Evolutionary conservation across 2,329 filamentous ascomycete species (phyloP).

Genomic region (Elsinoe arachidis): DNA sequence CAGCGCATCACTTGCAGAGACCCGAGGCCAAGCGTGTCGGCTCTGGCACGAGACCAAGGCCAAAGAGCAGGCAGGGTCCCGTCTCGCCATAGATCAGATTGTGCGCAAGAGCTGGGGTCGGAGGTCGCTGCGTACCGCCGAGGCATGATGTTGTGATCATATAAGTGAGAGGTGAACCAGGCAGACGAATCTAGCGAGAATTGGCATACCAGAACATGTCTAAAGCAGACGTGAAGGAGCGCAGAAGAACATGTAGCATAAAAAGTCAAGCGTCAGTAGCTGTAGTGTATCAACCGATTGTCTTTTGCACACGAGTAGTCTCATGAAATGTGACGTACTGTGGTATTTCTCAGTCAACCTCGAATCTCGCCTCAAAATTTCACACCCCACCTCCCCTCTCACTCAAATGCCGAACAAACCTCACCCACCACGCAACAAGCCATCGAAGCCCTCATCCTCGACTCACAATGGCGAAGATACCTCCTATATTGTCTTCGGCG

Average conservation of each 20-base stretch:
- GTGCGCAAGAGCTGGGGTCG: neutral
- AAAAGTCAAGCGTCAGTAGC: neutral
- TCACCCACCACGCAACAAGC: conserved; percentile 35
- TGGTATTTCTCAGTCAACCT: neutral
- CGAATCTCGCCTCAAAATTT: neutral
- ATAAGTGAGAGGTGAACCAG: too few species aligned
- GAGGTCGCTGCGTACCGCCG: too few species aligned
- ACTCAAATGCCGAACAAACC: conserved; percentile 41
- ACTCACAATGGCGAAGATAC: conserved; percentile 39
- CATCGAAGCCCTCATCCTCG: conserved; percentile 29
- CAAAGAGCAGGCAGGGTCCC: conserved; percentile 29
- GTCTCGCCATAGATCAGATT: neutral
- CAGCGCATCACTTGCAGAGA: conserved; percentile 77
- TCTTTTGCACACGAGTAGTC: neutral
- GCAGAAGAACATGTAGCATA: neutral
- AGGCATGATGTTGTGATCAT: too few species aligned
- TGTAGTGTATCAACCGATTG: neutral
- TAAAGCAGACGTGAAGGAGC: neutral
- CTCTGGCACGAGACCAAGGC: conserved; percentile 33
- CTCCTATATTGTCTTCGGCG: conserved; percentile 42
- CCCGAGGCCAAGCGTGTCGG: conserved; percentile 60
- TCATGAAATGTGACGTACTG: neutral
- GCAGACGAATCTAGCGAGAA: neutral
- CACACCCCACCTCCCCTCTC: neutral
- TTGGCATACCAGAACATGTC: neutral